Evolutionary conservation across 1,284 basidiomycete genomes (phyloP).

Genomic region (Sutorius eximius): DNA sequence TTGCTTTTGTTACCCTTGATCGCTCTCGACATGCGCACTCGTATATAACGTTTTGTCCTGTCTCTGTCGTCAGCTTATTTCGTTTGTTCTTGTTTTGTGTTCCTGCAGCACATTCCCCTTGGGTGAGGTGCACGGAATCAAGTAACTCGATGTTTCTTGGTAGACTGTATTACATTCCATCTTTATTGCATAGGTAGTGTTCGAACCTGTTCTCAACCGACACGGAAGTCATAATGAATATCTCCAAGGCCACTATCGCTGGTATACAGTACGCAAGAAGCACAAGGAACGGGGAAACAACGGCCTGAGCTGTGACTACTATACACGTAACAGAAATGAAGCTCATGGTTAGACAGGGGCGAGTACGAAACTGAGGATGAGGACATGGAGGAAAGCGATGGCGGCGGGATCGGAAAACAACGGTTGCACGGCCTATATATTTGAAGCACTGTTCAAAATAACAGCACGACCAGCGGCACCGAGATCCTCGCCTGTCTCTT

Average conservation of each 20-base stretch:
- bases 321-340: conserved; percentile 15
- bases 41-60: conserved; percentile 38
- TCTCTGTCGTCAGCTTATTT: conserved; percentile 31
- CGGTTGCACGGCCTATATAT: conserved; percentile 34
- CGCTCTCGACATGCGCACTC: conserved; percentile 39
- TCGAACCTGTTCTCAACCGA: conserved; percentile 3
- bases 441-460: conserved; percentile 52
- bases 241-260: conserved; percentile 1
- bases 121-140: conserved; percentile 13
- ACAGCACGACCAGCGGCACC: conserved; percentile 51
- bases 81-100: conserved; percentile 36
- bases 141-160: conserved; percentile 16
- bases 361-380: background rate
- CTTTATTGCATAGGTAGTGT: conserved; percentile 7
- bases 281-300: background rate
- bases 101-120: conserved; percentile 1
- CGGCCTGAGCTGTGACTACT: background rate
- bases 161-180: conserved; percentile 10
- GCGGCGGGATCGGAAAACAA: background rate
- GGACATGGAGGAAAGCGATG: background rate
- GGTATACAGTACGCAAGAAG: conserved; percentile 18
- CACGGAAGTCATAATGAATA: background rate
- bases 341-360: conserved; percentile 7
- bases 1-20: conserved; percentile 39
- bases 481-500: conserved; percentile 46